These are phyloP conservation scores for Exophiala sp. DNA, from an alignment of 2,329 filamentous ascomycete genomes.

Conservation along the genomic window DNA sequence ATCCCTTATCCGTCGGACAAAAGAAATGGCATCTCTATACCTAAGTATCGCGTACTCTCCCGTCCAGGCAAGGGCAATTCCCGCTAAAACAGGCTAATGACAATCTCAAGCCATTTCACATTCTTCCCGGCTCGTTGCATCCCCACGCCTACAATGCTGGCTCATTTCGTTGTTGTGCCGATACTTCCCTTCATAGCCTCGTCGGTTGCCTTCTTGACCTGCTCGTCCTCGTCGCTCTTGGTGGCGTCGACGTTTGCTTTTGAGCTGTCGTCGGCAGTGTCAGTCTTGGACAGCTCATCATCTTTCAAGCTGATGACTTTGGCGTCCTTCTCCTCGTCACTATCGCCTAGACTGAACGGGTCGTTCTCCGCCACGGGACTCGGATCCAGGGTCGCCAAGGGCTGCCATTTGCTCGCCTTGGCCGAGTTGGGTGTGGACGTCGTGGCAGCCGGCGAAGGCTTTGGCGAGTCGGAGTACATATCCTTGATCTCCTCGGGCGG, in stretches of 20 bases:
- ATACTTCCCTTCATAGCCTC: constrained; percentile 40
- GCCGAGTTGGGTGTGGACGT: constrained; percentile 36
- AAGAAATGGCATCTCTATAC: neutral
- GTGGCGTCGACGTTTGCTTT: constrained; percentile 38
- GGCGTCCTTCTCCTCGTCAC: constrained; percentile 79
- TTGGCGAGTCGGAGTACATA: constrained; percentile 61
- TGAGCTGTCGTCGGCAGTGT: constrained; percentile 37
- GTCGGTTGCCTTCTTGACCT: constrained; percentile 58
- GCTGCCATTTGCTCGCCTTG: constrained; percentile 95
- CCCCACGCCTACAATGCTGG: neutral
- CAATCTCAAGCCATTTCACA: too few species aligned
- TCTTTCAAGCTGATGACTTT: constrained; percentile 59
- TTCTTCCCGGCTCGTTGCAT: neutral
- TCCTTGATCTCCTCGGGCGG: constrained; percentile 73
- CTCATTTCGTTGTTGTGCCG: constrained; percentile 13
- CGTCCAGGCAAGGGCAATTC: too few species aligned
- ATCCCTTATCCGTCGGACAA: neutral
- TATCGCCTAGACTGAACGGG: constrained; percentile 92
- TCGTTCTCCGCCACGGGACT: constrained; percentile 84
- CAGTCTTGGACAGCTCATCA: constrained; percentile 39
- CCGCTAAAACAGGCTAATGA: too few species aligned
- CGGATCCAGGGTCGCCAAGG: constrained; percentile 76
- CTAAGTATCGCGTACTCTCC: too few species aligned
- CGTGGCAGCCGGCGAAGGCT: constrained; percentile 44
- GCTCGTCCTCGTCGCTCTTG: constrained; percentile 41